phyloP scores from a whole-genome alignment of 495 filamentous ascomycete genomes.

The Hypoxylon crocopeplum region DNA sequence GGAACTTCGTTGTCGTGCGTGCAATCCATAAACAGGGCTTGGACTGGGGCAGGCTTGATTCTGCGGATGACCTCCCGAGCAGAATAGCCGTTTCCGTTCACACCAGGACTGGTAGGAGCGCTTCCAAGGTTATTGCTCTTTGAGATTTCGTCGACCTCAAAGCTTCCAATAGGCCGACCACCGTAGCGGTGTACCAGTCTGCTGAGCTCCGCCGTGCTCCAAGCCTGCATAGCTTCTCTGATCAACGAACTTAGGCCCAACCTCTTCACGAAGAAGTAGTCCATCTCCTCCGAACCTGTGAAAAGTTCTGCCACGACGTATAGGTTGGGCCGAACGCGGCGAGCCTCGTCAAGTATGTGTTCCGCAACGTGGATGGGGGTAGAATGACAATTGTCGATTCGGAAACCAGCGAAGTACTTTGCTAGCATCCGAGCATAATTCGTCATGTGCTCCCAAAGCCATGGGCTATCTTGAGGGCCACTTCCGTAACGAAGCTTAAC shows the following conservation, averaged over 20 bases:
- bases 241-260: slow-evolving; percentile 90
- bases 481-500: slow-evolving; percentile 94
- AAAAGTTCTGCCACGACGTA: slow-evolving; percentile 97
- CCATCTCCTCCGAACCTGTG: slow-evolving; percentile 92
- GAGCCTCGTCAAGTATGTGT: slow-evolving; percentile 90
- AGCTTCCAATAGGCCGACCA: slow-evolving; percentile 93
- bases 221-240: slow-evolving; percentile 97
- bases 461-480: slow-evolving; percentile 84
- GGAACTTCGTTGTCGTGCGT: slow-evolving; percentile 98
- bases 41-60: slow-evolving; percentile 82
- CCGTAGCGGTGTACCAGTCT: slow-evolving; percentile 93
- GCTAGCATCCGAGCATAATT: slow-evolving; percentile 92
- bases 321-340: slow-evolving; percentile 84
- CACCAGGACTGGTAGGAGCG: slow-evolving; percentile 30
- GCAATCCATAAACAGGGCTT: slow-evolving; percentile 98
- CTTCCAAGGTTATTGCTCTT: slow-evolving; percentile 33
- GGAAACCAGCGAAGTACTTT: slow-evolving; percentile 93
- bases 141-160: slow-evolving; percentile 75
- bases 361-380: slow-evolving; percentile 93
- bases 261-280: slow-evolving; percentile 92
- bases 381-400: slow-evolving; percentile 98
- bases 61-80: slow-evolving; percentile 67
- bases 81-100: slow-evolving; percentile 32
- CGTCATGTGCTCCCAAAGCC: slow-evolving; percentile 94
- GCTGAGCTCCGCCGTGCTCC: slow-evolving; percentile 91